Percentiles rank a stretch among this genome's conserved stretches.
Conservation (phyloP, 192 early-diverging fungal species). For the Pilaira anomala region DNA sequence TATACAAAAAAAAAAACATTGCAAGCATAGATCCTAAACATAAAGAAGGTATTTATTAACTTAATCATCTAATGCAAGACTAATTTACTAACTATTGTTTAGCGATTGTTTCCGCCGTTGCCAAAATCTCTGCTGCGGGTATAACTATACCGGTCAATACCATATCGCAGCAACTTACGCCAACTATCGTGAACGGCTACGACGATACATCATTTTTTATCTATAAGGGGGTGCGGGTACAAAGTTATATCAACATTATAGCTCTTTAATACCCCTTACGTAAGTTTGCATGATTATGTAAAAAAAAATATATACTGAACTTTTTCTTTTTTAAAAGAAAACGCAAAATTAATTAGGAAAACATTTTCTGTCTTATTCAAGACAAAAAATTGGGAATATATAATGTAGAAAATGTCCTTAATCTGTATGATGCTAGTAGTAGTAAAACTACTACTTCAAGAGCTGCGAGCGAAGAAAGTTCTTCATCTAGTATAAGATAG, state of each 20-base stretch:
- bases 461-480: conserved; percentile 2
- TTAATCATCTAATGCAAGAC: no score
- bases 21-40: no score
- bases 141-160: no score
- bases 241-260: neutral
- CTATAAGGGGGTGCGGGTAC: no score
- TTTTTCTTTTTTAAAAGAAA: neutral
- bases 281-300: conserved; percentile 9
- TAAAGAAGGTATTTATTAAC: no score
- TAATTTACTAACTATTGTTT: no score
- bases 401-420: neutral
- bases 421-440: conserved; percentile 5
- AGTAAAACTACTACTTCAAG: conserved; percentile 3
- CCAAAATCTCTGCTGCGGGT: no score
- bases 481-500: conserved; percentile 8
- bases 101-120: no score
- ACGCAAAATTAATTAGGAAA: conserved; percentile 4
- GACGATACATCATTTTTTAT: no score
- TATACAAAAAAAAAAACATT: no score
- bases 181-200: no score
- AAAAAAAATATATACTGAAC: conserved; percentile 7
- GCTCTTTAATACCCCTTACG: conserved; percentile 3
- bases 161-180: no score
- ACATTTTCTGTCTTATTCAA: conserved; percentile 9
- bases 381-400: conserved; percentile 5